Evolutionary conservation across 2,329 filamentous ascomycete genomes (phyloP).

Genomic region (Cercospora brassicicola): DNA sequence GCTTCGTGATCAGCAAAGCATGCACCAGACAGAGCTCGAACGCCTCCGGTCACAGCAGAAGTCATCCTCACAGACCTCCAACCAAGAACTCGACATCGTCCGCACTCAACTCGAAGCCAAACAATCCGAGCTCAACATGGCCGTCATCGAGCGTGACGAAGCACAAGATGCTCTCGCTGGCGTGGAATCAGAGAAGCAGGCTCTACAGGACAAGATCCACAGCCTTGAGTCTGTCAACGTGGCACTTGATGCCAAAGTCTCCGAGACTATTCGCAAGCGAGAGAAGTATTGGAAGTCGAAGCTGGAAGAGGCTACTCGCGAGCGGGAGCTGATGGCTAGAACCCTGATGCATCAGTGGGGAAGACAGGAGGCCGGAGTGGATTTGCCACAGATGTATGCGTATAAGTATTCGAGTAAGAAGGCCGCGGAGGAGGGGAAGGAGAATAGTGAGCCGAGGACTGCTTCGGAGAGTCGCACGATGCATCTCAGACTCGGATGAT

Average conservation of each 20-base stretch:
- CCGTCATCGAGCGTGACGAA: conserved; percentile 33
- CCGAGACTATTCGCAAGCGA: conserved; percentile 26
- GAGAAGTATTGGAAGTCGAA: conserved; percentile 31
- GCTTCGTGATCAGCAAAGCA: conserved; percentile 25
- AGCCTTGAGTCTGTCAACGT: conserved; percentile 29
- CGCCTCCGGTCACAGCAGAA: conserved; percentile 20
- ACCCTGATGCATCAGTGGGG: conserved; percentile 83
- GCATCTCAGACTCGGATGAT: background rate
- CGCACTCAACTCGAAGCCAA: conserved; percentile 28
- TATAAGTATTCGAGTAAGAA: conserved; percentile 35
- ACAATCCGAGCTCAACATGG: conserved; percentile 31
- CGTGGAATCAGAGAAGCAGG: conserved; percentile 10
- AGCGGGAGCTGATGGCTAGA: conserved; percentile 38
- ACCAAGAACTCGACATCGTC: conserved; percentile 22
- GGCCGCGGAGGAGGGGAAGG: conserved; percentile 10
- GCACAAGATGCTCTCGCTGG: conserved; percentile 26
- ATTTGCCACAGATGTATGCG: conserved; percentile 37
- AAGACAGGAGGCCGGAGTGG: conserved; percentile 47
- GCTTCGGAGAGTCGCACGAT: background rate
- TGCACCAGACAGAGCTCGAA: conserved; percentile 29
- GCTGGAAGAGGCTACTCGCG: conserved; percentile 31
- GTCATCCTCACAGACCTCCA: conserved; percentile 17
- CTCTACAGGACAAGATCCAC: conserved; percentile 13
- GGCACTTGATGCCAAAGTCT: conserved; percentile 29
- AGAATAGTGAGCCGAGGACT: conserved; percentile 16